phyloP scores from a whole-genome alignment of 352 stramenopile species.

The Sclerospora graminicola region DNA sequence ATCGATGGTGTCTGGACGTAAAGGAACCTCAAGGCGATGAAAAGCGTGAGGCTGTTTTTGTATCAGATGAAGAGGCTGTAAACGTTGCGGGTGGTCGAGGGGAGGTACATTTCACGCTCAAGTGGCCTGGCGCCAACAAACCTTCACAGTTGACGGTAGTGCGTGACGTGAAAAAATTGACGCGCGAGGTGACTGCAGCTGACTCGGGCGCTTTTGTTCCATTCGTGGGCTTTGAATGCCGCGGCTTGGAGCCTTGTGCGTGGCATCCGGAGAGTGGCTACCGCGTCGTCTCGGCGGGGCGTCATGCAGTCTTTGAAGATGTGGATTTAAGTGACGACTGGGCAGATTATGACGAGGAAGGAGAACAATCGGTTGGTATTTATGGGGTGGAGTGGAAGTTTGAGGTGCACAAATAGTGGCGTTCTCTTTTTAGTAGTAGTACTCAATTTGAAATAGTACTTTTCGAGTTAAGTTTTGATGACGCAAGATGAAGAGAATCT shows the following conservation, averaged over 20 bases:
- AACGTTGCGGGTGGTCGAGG: constrained; percentile 66
- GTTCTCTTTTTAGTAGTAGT: background rate
- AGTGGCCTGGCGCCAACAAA: constrained; percentile 79
- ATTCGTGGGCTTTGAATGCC: constrained; percentile 81
- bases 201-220: constrained; percentile 73
- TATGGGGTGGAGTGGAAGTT: constrained; percentile 80
- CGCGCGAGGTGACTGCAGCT: constrained; percentile 34
- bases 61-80: constrained; percentile 70
- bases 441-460: background rate
- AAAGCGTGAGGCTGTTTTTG: constrained; percentile 62
- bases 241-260: constrained; percentile 66
- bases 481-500: constrained; percentile 12
- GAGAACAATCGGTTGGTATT: constrained; percentile 60
- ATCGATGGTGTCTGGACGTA: constrained; percentile 80
- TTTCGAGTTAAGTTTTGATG: background rate
- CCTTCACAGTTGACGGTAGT: constrained; percentile 73
- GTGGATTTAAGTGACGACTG: constrained; percentile 79
- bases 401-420: constrained; percentile 53
- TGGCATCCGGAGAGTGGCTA: constrained; percentile 79
- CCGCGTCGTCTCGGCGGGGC: constrained; percentile 45
- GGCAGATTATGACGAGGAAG: constrained; percentile 81
- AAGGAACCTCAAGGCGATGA: constrained; percentile 75
- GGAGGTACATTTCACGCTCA: constrained; percentile 75
- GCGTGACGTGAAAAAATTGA: constrained; percentile 82
- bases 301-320: constrained; percentile 61